Percentiles rank a stretch among this genome's conserved stretches.
Evolutionary conservation across 2,329 filamentous ascomycete species (phyloP).

Genomic region (Fusarium redolens): DNA sequence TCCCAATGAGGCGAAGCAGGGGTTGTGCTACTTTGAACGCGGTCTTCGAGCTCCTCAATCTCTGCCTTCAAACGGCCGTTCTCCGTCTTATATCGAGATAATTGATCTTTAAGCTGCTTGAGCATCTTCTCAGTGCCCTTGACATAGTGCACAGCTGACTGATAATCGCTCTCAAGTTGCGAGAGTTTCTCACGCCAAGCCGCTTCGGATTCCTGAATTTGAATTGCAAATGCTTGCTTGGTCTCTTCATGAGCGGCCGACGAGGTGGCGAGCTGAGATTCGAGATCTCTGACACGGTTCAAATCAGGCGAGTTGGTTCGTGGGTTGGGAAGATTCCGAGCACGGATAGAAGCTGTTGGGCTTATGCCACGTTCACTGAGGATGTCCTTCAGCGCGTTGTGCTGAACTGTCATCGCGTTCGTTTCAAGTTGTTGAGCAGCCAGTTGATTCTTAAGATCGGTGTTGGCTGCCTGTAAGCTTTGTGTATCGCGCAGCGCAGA

Average conservation of each 20-base stretch:
- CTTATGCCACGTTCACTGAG: conserved; percentile 89
- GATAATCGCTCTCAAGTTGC: conserved; percentile 96
- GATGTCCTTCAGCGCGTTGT: conserved; percentile 92
- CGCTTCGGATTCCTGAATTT: conserved; percentile 87
- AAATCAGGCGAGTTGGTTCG: conserved; percentile 84
- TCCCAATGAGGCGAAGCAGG: conserved; percentile 75
- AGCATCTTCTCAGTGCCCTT: conserved; percentile 99
- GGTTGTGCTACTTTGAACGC: conserved; percentile 52
- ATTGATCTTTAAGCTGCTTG: conserved; percentile 96
- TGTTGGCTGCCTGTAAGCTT: conserved; percentile 80
- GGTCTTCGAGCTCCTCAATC: conserved; percentile 74
- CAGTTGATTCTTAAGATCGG: conserved; percentile 84
- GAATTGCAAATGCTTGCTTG: conserved; percentile 78
- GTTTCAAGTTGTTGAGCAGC: conserved; percentile 90
- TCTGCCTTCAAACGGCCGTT: conserved; percentile 86
- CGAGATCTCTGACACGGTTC: conserved; percentile 82
- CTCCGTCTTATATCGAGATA: conserved; percentile 90
- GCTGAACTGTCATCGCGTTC: conserved; percentile 92
- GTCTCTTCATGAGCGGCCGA: conserved; percentile 87
- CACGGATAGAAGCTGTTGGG: conserved; percentile 76
- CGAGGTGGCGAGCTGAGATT: conserved; percentile 84
- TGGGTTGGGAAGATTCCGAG: conserved; percentile 75
- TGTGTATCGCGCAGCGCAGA: conserved; percentile 85
- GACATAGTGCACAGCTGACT: conserved; percentile 97
- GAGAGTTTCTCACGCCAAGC: conserved; percentile 93